Evolutionary conservation across 306 rosid species (phyloP), one percentile per base, ranked within the genome.

Genomic region (Trifolium pratense): DNA sequence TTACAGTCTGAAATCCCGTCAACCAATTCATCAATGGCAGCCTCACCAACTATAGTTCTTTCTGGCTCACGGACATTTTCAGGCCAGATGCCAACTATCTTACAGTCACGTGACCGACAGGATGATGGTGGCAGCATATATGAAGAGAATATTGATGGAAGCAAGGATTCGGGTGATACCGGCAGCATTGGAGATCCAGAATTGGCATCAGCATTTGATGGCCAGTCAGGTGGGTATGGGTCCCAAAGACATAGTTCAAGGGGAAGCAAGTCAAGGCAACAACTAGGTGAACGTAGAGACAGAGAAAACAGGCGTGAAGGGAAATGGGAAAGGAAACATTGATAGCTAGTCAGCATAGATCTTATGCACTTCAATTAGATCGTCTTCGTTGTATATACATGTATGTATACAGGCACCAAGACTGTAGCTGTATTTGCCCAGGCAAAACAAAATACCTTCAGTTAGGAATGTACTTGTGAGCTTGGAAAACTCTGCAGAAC

Each of bases 311-410:
- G 98, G 62, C 93, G 96, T 0, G 97, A 92, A 86, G 93, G 97
- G 29, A 93, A 93, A 81, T 93, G 98, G 98, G 98, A 93, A 87
- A 89, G 98, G 73, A 93, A 93, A 76, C 97, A 90, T 81, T 89
- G 34, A 68, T 86, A 82, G 75, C 76, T 23, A 9, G 6, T 39
- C 58, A 20, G 17, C 74, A 5, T 25, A 43, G 10, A 65, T 68
- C 25, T 58, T 62, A 29, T 29, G 57, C 37, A 46, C 46, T 49
- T 57, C 36, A 29, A 37, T 56, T 60, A 74, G 66, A 39, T 37
- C 40, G 29, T 62, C 15, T 26, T 53, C 26, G 14, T 36, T 59
- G 7, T 59, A 59, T 59, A 15, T 53, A 16, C 48, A 45, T 16
- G 25, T n/a, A n/a, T n/a, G n/a, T 70, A 61, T 23, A 62, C 72